Evolutionary conservation across 2,329 filamentous ascomycete species (phyloP).

Genomic region (Didymella exigua): DNA sequence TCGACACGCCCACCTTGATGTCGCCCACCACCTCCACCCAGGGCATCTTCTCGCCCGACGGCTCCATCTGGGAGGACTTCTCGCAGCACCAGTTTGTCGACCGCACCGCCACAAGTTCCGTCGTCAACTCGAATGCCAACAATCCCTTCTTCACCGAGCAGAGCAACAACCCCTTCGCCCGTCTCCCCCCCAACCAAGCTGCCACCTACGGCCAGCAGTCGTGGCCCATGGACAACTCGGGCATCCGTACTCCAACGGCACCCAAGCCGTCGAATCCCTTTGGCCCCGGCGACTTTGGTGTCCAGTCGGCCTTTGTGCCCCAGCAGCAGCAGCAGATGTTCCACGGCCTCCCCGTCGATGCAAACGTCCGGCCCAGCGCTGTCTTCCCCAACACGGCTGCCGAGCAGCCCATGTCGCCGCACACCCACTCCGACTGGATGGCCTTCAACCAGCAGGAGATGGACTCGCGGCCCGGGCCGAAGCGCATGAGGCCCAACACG

Average conservation of each 20-base stretch:
- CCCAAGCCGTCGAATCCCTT: slow-evolving; percentile 74
- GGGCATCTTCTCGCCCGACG: slow-evolving; percentile 60
- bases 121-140: slow-evolving; percentile 50
- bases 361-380: slow-evolving; percentile 55
- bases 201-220: slow-evolving; percentile 56
- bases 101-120: slow-evolving; percentile 45
- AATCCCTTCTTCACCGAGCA: slow-evolving; percentile 56
- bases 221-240: slow-evolving; percentile 71
- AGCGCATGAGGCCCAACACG: slow-evolving; percentile 69
- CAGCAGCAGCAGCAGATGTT: slow-evolving; percentile 50
- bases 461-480: slow-evolving; percentile 55
- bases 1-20: slow-evolving; percentile 53
- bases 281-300: slow-evolving; percentile 56
- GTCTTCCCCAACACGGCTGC: slow-evolving; percentile 53
- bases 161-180: slow-evolving; percentile 67
- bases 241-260: slow-evolving; percentile 75
- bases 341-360: slow-evolving; percentile 46
- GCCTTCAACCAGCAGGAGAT: slow-evolving; percentile 58
- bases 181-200: slow-evolving; percentile 58
- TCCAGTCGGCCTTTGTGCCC: slow-evolving; percentile 51
- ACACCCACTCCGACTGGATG: slow-evolving; percentile 66
- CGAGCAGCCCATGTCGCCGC: slow-evolving; percentile 63
- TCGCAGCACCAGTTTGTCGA: slow-evolving; percentile 49
- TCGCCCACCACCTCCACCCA: slow-evolving; percentile 55
- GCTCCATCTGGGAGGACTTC: slow-evolving; percentile 56